A percentile compares a stretch with the other conserved stretches of the same genome.
These are phyloP conservation scores for Russula earlei DNA, from an alignment of 768 basidiomycete species.

Conservation along the genomic window DNA sequence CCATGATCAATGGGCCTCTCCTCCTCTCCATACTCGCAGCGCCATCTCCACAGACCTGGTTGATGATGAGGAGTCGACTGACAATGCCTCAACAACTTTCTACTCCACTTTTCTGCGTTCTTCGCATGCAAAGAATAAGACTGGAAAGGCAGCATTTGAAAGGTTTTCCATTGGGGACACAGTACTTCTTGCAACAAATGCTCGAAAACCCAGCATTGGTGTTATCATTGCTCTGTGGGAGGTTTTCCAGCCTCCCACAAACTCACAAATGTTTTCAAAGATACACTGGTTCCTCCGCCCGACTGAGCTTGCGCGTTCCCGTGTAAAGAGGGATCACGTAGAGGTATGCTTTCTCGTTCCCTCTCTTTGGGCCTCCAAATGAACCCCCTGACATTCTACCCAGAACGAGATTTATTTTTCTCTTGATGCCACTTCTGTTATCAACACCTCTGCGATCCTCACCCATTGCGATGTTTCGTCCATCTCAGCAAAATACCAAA, in stretches of 20 bases:
- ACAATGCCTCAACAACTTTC: conserved; percentile 7
- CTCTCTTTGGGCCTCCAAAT: neutral
- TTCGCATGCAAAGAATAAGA: neutral
- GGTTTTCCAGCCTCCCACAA: conserved; percentile 28
- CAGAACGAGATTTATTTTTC: conserved; percentile 73
- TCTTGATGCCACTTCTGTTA: conserved; percentile 17
- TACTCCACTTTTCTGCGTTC: conserved; percentile 8
- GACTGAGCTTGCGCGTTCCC: conserved; percentile 46
- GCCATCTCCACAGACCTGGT: conserved; percentile 15
- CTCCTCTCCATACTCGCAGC: neutral
- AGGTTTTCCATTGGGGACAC: conserved; percentile 55
- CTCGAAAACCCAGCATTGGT: conserved; percentile 49
- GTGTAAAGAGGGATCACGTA: conserved; percentile 49
- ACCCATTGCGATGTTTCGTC: conserved; percentile 21
- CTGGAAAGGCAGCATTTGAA: conserved; percentile 17
- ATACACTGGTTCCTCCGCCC: conserved; percentile 75
- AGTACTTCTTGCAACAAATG: conserved; percentile 44
- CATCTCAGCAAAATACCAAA: neutral
- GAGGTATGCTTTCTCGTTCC: conserved; percentile 35
- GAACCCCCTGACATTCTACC: neutral
- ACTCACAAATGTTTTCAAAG: conserved; percentile 41
- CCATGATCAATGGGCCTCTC: no score
- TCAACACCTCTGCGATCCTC: conserved; percentile 13
- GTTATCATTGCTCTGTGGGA: conserved; percentile 70
- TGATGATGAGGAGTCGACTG: conserved; percentile 12